These are phyloP conservation scores for Fusarium austroafricanum DNA, from an alignment of 2,329 filamentous ascomycete species.

Conservation along the genomic window DNA sequence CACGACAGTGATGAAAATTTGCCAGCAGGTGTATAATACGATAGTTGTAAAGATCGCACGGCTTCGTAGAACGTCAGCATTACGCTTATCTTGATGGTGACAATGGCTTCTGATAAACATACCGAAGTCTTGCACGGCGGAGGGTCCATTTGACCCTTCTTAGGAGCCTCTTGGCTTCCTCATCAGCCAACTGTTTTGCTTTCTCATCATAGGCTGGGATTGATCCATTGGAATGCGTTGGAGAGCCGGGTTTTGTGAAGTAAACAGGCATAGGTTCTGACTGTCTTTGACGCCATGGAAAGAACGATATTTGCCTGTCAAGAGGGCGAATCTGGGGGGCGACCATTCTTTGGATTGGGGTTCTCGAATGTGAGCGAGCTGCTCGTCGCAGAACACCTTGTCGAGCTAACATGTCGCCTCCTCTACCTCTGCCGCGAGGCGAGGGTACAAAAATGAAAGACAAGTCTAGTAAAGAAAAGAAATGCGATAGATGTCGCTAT, in stretches of 20 bases:
- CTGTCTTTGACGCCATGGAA: slow-evolving; percentile 49
- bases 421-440: slow-evolving; percentile 1
- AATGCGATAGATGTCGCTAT: slow-evolving; percentile 10
- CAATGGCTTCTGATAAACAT: slow-evolving; percentile 12
- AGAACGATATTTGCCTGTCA: slow-evolving; percentile 48
- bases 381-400: slow-evolving; percentile 41
- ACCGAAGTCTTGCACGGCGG: slow-evolving; percentile 48
- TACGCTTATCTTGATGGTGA: neutral
- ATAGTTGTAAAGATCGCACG: slow-evolving; percentile 49
- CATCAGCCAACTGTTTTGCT: neutral
- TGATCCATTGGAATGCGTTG: neutral
- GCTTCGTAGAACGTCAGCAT: slow-evolving; percentile 37
- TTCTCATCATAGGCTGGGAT: too few relatives aligned
- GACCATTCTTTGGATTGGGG: slow-evolving; percentile 38
- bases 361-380: slow-evolving; percentile 27
- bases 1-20: slow-evolving; percentile 59
- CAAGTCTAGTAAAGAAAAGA: neutral
- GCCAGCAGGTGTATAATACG: slow-evolving; percentile 54
- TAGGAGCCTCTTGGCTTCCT: slow-evolving; percentile 33
- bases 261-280: slow-evolving; percentile 48
- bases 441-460: neutral
- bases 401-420: slow-evolving; percentile 42
- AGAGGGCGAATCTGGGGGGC: slow-evolving; percentile 37
- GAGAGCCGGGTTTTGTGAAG: slow-evolving; percentile 43
- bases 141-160: slow-evolving; percentile 30